Conservation (phyloP, 139 green algal species). For the Micromonas commoda region DNA sequence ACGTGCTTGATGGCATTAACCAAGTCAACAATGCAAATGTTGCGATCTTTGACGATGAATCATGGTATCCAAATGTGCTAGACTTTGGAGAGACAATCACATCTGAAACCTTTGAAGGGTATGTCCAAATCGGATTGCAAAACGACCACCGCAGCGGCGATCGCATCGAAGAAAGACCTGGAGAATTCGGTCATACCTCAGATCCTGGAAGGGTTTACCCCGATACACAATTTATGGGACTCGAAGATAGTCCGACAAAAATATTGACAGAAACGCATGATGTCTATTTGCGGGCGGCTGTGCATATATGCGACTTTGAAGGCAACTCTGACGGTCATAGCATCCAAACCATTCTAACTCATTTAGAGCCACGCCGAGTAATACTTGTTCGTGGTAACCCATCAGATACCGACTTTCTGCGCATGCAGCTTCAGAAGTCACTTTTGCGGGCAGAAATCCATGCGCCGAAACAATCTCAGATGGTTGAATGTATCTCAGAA, state of each 20-base stretch:
- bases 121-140: not conserved
- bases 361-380: not conserved
- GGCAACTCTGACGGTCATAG: not conserved
- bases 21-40: not conserved
- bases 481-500: not conserved
- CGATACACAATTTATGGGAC: not conserved
- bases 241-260: conserved; percentile 3
- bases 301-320: conserved; percentile 8
- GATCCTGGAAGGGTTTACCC: not conserved
- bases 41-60: not conserved
- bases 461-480: not conserved
- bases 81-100: not conserved
- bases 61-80: not conserved
- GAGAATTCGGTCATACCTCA: not conserved
- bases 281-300: not conserved
- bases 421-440: not conserved
- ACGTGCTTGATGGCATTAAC: not conserved
- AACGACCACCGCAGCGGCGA: not conserved
- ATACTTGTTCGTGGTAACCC: conserved; percentile 4
- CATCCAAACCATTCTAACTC: not conserved
- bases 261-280: conserved; percentile 3
- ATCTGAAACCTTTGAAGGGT: too few relatives aligned
- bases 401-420: conserved; percentile 2
- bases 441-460: not conserved
- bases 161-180: not conserved